phyloP scores from a whole-genome alignment of 73 alveolate species.

The Stentor roeselii region DNA sequence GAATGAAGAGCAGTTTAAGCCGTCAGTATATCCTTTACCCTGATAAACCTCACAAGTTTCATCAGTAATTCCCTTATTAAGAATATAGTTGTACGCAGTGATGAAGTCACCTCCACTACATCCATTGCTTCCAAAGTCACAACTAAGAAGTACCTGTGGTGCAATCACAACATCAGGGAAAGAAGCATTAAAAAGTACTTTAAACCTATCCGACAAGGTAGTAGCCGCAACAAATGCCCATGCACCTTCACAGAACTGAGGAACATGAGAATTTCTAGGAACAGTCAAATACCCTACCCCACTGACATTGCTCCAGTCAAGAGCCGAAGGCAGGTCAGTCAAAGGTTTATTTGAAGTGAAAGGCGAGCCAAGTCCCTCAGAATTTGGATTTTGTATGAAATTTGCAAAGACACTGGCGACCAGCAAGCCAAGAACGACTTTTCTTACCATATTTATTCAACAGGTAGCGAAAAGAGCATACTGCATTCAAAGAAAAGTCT shows the following conservation, averaged over 20 bases:
- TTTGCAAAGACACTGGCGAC: too few relatives aligned
- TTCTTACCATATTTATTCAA: too few relatives aligned
- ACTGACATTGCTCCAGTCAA: conserved; percentile 66
- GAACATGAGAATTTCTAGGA: conserved; percentile 68
- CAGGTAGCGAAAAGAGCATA: too few relatives aligned
- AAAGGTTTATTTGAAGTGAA: too few relatives aligned
- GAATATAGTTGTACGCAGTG: conserved; percentile 57
- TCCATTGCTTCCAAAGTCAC: conserved; percentile 65
- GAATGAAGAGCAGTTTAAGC: conserved; percentile 59
- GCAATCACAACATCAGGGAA: conserved; percentile 52
- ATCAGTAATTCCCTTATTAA: conserved; percentile 55
- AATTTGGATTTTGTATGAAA: too few relatives aligned
- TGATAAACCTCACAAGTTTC: conserved; percentile 44
- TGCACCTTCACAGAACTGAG: conserved; percentile 74
- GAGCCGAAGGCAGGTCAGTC: conserved; percentile 46
- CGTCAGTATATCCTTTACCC: conserved; percentile 27
- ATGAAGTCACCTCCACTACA: conserved; percentile 62
- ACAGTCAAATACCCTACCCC: conserved; percentile 67
- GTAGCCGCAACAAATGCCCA: conserved; percentile 80
- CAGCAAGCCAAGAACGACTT: too few relatives aligned
- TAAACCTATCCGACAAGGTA: conserved; percentile 77
- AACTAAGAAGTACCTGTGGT: conserved; percentile 63
- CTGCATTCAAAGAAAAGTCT: too few relatives aligned
- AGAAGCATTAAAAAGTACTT: conserved; percentile 49
- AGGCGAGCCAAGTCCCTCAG: too few relatives aligned